Conservation (phyloP, 2,329 filamentous ascomycete species). For the Pseudopyricularia cyperi region DNA sequence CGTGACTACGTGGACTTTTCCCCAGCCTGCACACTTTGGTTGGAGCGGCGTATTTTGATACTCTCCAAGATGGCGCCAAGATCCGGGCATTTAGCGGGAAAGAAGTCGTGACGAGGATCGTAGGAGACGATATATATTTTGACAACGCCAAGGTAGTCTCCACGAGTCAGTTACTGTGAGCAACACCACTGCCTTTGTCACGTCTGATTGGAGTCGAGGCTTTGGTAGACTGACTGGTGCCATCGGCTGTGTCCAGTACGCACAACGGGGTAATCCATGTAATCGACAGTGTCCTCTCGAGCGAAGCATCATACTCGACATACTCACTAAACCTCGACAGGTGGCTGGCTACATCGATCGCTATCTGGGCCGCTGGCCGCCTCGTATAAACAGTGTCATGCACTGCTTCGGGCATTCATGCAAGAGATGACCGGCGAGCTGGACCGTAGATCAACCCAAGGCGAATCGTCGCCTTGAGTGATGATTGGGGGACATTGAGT, state of each 20-base stretch:
- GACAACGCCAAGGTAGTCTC: slow-evolving; percentile 10
- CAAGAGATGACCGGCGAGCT: not conserved
- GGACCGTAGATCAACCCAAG: not conserved
- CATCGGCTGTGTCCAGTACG: slow-evolving; percentile 5
- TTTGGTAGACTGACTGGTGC: not conserved
- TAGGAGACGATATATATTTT: slow-evolving; percentile 6
- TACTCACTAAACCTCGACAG: not conserved
- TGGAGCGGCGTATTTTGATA: slow-evolving; percentile 9
- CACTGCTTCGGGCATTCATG: too few species aligned
- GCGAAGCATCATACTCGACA: not conserved
- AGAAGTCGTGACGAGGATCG: slow-evolving; percentile 5
- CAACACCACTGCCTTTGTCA: not conserved
- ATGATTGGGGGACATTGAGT: too few species aligned
- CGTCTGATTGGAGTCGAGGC: not conserved
- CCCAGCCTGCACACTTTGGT: slow-evolving; percentile 10
- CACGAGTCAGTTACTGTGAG: slow-evolving; percentile 10
- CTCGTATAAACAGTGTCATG: too few species aligned
- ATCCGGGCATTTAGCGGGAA: slow-evolving; percentile 6
- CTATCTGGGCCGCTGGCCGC: too few species aligned
- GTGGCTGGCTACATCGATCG: not conserved
- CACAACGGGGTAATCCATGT: slow-evolving; percentile 13
- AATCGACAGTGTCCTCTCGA: slow-evolving; percentile 11
- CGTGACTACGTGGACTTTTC: too few species aligned
- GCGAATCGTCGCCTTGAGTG: not conserved
- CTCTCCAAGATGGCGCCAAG: slow-evolving; percentile 8